Base-by-base conservation (phyloP, 306 rosid genomes). In the Vigna trinervia region DNA sequence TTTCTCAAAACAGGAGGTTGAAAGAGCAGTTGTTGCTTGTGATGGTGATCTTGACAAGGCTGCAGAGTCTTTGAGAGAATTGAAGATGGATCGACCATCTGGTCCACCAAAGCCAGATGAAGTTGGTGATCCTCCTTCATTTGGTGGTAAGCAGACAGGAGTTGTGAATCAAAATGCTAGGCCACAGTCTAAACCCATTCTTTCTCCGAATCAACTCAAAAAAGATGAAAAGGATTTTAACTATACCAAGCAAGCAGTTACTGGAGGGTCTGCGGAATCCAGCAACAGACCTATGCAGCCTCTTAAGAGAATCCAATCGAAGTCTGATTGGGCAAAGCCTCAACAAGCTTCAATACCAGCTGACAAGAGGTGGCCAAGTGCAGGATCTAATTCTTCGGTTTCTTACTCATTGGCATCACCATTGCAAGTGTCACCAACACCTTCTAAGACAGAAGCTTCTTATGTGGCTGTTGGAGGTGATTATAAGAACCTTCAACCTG, bases 21-120 rank as follows among this genome's bases (percentile, higher is more conserved):
- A 93, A 84, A 91, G 97, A 86, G 93, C 89, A 7, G 66, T 93
- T 67, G 97, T 93, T 65, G 45, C 87, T 47, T 88, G 88, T 81
- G 98, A 93, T 78, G 98, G 98, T 78, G 98, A 93, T 85, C 91
- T 91, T 73, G 90, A 91, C 60, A 91, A 87, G 85, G 93, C 93
- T 38, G 91, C 88, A 5, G 97, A 88, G 74, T 71, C 84, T 73
- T 83, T 93, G 80, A 88, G 88, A 85, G 82, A 75, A 9, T 71
- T 86, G 73, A 93, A 88, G 88, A 81, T 78, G 48, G 93, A 91
- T 20, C 84, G 80, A 12, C 83, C 88, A 36, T 69, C 86, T 41
- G 89, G 80, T 65, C 73, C 84, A 66, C 87, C 89, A 10, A 91
- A 88, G 85, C 89, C 87, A 4, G 97, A 87, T 82, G 93, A 89